These are phyloP conservation scores for Carex cristatella DNA, from an alignment of 176 grass and related monocot species.

Conservation along the genomic window DNA sequence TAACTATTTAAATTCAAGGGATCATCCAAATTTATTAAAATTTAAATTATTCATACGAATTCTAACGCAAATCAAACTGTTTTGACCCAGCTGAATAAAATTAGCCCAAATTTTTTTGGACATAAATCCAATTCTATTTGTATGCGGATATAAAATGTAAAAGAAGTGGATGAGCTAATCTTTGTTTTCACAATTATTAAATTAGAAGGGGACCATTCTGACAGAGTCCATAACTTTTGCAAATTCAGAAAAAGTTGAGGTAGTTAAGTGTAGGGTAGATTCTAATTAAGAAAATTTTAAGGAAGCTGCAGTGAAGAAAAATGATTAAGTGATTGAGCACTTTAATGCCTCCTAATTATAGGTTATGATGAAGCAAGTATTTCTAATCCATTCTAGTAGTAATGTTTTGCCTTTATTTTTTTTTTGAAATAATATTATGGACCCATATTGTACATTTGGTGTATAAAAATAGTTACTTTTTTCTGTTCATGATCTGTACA, in stretches of 20 bases:
- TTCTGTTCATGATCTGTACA: conserved; percentile 14
- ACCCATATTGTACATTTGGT: not conserved
- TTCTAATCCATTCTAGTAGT: not conserved
- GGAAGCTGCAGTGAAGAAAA: not conserved
- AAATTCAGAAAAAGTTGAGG: conserved; percentile 1
- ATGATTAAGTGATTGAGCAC: not conserved
- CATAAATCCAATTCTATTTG: not conserved
- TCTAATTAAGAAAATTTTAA: not conserved
- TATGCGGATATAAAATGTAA: not conserved
- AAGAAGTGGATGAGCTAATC: not conserved
- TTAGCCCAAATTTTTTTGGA: too few relatives aligned
- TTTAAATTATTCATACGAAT: too few relatives aligned
- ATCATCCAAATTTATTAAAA: too few relatives aligned
- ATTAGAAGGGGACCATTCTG: not conserved
- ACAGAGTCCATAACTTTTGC: not conserved
- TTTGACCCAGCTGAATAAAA: too few relatives aligned
- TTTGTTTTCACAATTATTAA: too few relatives aligned
- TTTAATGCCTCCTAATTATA: not conserved
- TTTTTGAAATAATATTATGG: not conserved
- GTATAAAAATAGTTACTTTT: not conserved
- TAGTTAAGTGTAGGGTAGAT: not conserved
- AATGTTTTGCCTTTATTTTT: not conserved
- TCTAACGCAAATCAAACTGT: too few relatives aligned
- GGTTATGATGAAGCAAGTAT: not conserved
- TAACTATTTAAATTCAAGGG: too few relatives aligned